These are phyloP conservation scores for Candida anglica DNA, from an alignment of 805 yeast genomes.

Conservation along the genomic window DNA sequence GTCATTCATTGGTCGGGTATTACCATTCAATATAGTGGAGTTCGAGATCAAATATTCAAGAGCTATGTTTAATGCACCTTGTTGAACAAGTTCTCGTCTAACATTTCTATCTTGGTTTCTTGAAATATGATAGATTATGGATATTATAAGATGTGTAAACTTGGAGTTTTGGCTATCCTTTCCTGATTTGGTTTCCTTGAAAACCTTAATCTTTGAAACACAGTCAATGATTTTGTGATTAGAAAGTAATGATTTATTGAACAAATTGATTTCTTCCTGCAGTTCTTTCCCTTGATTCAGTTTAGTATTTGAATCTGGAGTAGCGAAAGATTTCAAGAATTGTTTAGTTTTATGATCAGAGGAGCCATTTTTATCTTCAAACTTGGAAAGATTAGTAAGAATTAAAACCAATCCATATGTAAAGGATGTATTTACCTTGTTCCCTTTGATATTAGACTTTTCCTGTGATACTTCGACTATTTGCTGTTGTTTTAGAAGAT, in stretches of 20 bases:
- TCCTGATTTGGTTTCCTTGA: constrained; percentile 6
- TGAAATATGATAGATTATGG: constrained; percentile 33
- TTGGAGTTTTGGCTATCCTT: constrained; percentile 4
- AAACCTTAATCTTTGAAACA: constrained; percentile 14
- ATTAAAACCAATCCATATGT: constrained; percentile 41
- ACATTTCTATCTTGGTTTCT: constrained; percentile 16
- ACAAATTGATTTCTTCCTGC: constrained; percentile 22
- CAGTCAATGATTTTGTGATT: constrained; percentile 19
- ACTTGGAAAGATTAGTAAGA: constrained; percentile 35
- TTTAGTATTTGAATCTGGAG: constrained; percentile 14
- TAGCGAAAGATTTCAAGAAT: constrained; percentile 34
- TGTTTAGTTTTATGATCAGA: constrained; percentile 29
- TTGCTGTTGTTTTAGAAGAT: constrained; percentile 5
- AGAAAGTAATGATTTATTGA: constrained; percentile 24
- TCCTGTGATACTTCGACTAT: constrained; percentile 2
- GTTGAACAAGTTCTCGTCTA: constrained; percentile 38
- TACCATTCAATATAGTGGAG: constrained; percentile 17
- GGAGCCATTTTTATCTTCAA: constrained; percentile 19
- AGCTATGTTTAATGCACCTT: constrained; percentile 40
- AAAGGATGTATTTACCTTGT: constrained; percentile 12
- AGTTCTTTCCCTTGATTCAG: constrained; percentile 18
- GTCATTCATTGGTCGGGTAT: constrained; percentile 15
- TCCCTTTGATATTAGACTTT: no score
- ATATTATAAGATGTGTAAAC: constrained; percentile 21
- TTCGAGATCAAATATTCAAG: constrained; percentile 34